Evolutionary conservation across 192 early-diverging fungal genomes (phyloP).

Genomic region (Gryganskiella cystojenkinii): DNA sequence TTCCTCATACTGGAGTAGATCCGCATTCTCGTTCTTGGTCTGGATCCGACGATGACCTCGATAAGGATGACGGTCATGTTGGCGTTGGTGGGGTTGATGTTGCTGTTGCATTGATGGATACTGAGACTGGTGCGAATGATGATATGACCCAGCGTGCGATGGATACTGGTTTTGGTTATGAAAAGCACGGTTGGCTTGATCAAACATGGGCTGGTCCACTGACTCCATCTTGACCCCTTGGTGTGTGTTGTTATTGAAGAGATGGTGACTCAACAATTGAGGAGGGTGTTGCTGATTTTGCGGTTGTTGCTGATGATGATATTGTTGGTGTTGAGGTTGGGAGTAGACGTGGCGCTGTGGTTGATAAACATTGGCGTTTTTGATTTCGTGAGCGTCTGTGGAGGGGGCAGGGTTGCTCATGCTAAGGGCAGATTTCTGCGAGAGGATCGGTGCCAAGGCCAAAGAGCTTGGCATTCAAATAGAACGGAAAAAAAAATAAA

Average conservation of each 20-base stretch:
- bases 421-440: background rate
- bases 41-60: constrained; percentile 12
- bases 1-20: constrained; percentile 18
- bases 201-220: background rate
- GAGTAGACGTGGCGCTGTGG: background rate
- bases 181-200: background rate
- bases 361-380: constrained; percentile 4
- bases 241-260: background rate
- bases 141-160: background rate
- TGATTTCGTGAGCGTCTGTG: background rate
- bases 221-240: constrained; percentile 11
- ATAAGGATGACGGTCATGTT: constrained; percentile 8
- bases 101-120: no score
- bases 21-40: constrained; percentile 22
- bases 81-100: no score
- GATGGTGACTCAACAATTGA: background rate
- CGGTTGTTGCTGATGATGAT: constrained; percentile 14
- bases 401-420: background rate
- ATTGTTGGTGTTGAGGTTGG: constrained; percentile 3
- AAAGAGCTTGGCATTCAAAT: constrained; percentile 49
- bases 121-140: background rate
- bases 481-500: constrained; percentile 9
- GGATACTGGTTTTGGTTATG: background rate
- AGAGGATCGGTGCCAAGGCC: constrained; percentile 27
- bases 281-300: background rate